Base-by-base conservation (phyloP, 2,329 filamentous ascomycete species). In the Penicillium sp. region DNA sequence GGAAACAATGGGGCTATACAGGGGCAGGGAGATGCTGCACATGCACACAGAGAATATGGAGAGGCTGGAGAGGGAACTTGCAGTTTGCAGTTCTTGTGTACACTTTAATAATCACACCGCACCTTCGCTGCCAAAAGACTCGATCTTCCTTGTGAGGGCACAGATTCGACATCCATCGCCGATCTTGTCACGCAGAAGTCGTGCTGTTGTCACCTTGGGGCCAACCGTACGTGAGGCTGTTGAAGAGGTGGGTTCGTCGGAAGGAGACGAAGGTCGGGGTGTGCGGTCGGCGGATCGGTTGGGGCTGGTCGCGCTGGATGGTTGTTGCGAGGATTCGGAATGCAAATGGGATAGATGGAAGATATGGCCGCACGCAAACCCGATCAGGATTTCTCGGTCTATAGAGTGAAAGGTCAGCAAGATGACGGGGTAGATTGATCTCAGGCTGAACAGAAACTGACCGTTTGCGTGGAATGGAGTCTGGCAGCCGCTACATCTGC, bases 131-230 rank as follows among this genome's bases (percentile, higher is more conserved):
- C 57, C 61, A 23, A 64, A 48, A 3, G 56, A 53, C 39, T 66
- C 64, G 13, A 65, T 56, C 15, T 65, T 56, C 47, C 58, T 63
- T 13, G 56, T 57, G 34, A 64, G 41, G 7, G 65, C 58, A 49
- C 67, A 70, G 17, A 69, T 62, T 15, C 58, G 59, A 42, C 67
- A 70, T 13, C 67, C 65, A 16, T 64, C 57, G 31, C 74, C 70
- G 23, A 91, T 75, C 45, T 80, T 80, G 55, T 90, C 85, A 51
- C 82, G 77, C 44, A 95, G 67, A 39, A 95, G 63, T 48, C 88
- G 78, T 26, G 90, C 89, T 60, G 88, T 87, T 49, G 86, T 93
- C 18, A 95, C 88, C 67, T 96, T 96, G 19, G 84, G 80, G 0
- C 87, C 86, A 5, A 97, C 81, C 37, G 84, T 87, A 25, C 69